These are phyloP conservation scores for Houttuynia cordata DNA, from an alignment of 164 flowering plant genomes.

Conservation along the genomic window DNA sequence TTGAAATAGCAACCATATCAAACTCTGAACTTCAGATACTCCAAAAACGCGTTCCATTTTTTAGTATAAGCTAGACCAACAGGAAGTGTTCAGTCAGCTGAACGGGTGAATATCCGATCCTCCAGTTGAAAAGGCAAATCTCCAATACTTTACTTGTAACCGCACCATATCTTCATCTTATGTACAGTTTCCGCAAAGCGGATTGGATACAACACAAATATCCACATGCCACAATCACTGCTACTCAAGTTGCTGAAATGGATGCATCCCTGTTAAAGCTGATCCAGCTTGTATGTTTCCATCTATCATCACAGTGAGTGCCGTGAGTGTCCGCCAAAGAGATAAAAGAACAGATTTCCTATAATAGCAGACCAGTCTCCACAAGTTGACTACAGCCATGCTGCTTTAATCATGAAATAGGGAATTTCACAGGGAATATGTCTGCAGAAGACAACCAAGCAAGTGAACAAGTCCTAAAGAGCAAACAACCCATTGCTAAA, in stretches of 20 bases:
- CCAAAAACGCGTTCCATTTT: neutral
- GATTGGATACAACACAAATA: no score
- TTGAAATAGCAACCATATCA: no score
- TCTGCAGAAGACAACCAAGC: neutral
- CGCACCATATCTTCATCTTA: neutral
- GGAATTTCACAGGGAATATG: no score
- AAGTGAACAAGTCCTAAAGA: neutral
- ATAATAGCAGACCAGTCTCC: no score
- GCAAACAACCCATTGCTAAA: neutral
- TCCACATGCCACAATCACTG: no score
- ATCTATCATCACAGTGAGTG: neutral
- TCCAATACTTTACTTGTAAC: neutral
- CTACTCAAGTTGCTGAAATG: neutral
- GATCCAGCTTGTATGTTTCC: neutral
- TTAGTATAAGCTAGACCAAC: neutral
- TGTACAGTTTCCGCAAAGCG: no score
- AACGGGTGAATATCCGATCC: neutral
- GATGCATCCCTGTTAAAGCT: neutral
- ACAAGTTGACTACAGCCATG: no score
- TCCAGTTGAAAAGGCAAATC: neutral
- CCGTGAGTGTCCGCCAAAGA: neutral
- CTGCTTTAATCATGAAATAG: no score
- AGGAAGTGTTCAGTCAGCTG: no score
- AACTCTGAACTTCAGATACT: neutral
- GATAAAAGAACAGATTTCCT: no score